phyloP scores from a whole-genome alignment of 2,329 filamentous ascomycete species.

The Sarocladiaceae sp. region DNA sequence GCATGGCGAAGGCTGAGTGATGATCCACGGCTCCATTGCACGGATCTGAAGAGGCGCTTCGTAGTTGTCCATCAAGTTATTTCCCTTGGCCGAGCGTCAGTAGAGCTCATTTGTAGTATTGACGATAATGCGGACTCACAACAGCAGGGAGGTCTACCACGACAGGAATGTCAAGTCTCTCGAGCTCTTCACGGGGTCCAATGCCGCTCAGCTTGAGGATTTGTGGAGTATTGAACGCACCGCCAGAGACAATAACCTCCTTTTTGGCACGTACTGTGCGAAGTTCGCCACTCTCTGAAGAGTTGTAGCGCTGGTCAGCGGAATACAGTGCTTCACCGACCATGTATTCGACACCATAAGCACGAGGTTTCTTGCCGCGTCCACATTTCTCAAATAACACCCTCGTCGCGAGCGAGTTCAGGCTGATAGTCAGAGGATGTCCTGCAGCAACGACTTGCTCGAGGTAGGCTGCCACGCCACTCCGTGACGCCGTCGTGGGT shows the following conservation, averaged over 20 bases:
- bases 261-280: slow-evolving; percentile 16
- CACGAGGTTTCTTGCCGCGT: slow-evolving; percentile 11
- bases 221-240: slow-evolving; percentile 30
- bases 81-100: slow-evolving; percentile 22
- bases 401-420: slow-evolving; percentile 26
- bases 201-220: slow-evolving; percentile 32
- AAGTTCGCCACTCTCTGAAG: slow-evolving; percentile 5
- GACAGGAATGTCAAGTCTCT: slow-evolving; percentile 38
- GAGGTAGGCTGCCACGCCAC: not conserved
- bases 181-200: slow-evolving; percentile 25
- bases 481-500: not conserved
- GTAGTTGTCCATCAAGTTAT: slow-evolving; percentile 56
- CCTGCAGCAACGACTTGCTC: not conserved
- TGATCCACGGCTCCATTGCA: slow-evolving; percentile 3
- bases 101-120: too few species aligned
- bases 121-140: not conserved
- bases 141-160: slow-evolving; percentile 52
- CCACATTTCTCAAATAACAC: slow-evolving; percentile 23
- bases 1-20: not conserved
- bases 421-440: slow-evolving; percentile 13
- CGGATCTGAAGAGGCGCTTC: slow-evolving; percentile 25
- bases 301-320: slow-evolving; percentile 19
- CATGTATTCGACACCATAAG: slow-evolving; percentile 28
- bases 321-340: slow-evolving; percentile 35
- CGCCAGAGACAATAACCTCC: slow-evolving; percentile 32